Evolutionary conservation across 768 basidiomycete species (phyloP).

Genomic region (Sporobolomyces roseus): DNA sequence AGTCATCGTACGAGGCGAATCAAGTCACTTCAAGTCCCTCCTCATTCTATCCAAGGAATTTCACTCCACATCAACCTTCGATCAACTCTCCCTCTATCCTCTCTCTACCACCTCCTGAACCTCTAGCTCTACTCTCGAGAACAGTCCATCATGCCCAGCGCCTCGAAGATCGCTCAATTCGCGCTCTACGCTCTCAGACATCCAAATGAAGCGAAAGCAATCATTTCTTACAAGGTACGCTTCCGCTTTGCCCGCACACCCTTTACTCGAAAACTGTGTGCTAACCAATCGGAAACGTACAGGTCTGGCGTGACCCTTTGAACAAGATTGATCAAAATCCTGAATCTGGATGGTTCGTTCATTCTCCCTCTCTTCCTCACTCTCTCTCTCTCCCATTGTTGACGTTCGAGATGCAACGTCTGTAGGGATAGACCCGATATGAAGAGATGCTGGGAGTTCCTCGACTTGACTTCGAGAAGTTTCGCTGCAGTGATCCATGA

Average conservation of each 20-base stretch:
- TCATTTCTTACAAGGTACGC: slow-evolving; percentile 70
- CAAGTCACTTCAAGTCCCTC: not conserved
- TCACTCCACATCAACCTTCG: not conserved
- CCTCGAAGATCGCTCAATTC: not conserved
- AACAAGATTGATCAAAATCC: slow-evolving; percentile 72
- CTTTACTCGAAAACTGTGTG: not conserved
- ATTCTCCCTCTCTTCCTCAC: not conserved
- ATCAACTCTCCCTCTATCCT: not conserved
- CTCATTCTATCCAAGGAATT: not conserved
- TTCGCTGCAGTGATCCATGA: slow-evolving; percentile 94
- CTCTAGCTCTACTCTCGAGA: not conserved
- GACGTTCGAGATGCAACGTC: too few relatives aligned
- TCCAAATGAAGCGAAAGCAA: slow-evolving; percentile 74
- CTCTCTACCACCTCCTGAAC: not conserved
- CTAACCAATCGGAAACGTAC: not conserved
- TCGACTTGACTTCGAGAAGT: slow-evolving; percentile 82
- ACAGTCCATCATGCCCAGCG: slow-evolving; percentile 8
- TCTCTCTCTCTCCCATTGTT: not conserved
- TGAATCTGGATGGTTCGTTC: slow-evolving; percentile 62
- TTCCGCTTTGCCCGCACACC: too few relatives aligned
- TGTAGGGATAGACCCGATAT: slow-evolving; percentile 69
- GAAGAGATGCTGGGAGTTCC: slow-evolving; percentile 81
- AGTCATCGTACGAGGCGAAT: not conserved
- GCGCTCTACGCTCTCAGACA: slow-evolving; percentile 57
- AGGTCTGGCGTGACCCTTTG: slow-evolving; percentile 51